phyloP scores from a whole-genome alignment of 345 rosid species.

The Corymbia maculata region DNA sequence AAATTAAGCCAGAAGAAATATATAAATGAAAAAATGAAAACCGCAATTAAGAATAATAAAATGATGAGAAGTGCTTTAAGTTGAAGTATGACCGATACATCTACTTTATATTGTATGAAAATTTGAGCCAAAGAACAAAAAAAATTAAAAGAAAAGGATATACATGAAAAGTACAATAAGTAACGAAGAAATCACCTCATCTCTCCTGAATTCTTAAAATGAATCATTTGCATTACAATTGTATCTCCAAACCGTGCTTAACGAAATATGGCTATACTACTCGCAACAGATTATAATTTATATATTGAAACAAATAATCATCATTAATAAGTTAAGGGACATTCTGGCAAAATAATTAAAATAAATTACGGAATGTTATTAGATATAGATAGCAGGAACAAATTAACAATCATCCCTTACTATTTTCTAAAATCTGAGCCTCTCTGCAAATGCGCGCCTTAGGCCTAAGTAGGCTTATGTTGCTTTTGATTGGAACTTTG shows the following conservation, averaged over 20 bases:
- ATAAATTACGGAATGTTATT: background rate
- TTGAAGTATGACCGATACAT: too few relatives aligned
- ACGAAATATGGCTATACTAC: background rate
- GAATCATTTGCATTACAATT: background rate
- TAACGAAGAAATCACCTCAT: background rate
- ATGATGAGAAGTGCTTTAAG: too few relatives aligned
- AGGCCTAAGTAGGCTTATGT: background rate
- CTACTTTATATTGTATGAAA: too few relatives aligned
- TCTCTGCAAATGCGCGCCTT: background rate
- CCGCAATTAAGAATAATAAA: too few relatives aligned
- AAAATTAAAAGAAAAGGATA: background rate
- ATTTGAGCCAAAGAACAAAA: too few relatives aligned
- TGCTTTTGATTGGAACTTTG: background rate
- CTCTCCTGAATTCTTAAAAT: background rate
- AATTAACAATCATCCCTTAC: background rate
- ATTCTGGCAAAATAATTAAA: background rate
- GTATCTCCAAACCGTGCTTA: background rate
- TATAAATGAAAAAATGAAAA: too few relatives aligned
- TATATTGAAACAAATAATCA: background rate
- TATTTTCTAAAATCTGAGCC: background rate
- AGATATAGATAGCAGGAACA: background rate
- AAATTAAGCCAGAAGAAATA: too few relatives aligned
- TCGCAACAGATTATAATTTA: background rate
- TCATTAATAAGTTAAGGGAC: background rate
- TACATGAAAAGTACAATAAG: background rate